Conservation (phyloP, 177 flowering plant species). For the Vitis hybrid region DNA sequence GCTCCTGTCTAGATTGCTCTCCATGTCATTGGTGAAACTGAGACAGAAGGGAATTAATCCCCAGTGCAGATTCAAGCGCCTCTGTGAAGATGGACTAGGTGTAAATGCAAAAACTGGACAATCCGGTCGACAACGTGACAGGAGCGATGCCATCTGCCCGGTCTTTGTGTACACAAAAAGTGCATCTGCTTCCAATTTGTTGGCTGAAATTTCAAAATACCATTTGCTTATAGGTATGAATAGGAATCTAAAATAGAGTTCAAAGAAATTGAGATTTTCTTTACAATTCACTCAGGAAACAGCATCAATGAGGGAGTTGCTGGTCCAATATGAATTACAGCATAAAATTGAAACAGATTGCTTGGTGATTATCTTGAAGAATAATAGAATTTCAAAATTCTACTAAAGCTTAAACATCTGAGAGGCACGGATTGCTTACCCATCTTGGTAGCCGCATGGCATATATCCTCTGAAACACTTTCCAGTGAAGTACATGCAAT, state of each 20-base stretch:
- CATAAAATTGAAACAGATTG: too few species aligned
- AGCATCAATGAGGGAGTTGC: too few species aligned
- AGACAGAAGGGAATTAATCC: conserved; percentile 23
- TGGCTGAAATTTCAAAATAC: conserved; percentile 10
- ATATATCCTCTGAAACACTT: conserved; percentile 89
- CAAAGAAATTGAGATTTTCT: too few species aligned
- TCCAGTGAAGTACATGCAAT: conserved; percentile 73
- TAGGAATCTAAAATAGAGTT: too few species aligned
- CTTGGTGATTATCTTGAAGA: too few species aligned
- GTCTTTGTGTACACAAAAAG: conserved; percentile 24
- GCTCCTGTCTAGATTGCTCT: conserved; percentile 21
- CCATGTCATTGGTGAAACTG: conserved; percentile 23
- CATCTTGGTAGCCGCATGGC: conserved; percentile 96
- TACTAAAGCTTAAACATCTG: too few species aligned
- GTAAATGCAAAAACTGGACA: conserved; percentile 32
- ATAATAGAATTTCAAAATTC: too few species aligned
- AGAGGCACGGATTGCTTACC: conserved; percentile 44
- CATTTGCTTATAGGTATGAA: too few species aligned
- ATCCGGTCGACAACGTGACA: conserved; percentile 22
- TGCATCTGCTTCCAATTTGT: conserved; percentile 22
- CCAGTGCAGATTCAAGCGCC: conserved; percentile 25
- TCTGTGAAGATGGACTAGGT: not conserved
- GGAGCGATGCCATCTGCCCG: conserved; percentile 31
- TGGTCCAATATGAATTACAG: fast-evolving
- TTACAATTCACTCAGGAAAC: too few species aligned